Evolutionary conservation across 805 yeast species (phyloP).

Genomic region (Schizosaccharomyces octosporus): DNA sequence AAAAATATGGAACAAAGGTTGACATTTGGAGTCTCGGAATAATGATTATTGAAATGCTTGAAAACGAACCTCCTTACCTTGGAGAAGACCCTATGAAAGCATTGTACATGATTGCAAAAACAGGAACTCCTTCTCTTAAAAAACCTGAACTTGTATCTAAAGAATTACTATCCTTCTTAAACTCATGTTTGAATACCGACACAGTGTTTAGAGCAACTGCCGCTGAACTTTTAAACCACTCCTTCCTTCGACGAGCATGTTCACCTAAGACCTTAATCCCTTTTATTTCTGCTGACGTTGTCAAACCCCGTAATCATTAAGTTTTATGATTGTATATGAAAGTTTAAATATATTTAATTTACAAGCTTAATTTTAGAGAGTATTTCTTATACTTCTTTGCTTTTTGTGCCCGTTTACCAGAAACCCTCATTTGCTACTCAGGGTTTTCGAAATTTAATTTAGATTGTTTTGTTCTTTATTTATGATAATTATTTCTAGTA

Average conservation of each 20-base stretch:
- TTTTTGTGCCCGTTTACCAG: too few species aligned
- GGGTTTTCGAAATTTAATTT: too few species aligned
- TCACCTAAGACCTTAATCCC: neutral
- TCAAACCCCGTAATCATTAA: neutral
- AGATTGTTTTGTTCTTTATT: too few species aligned
- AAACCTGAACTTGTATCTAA: constrained; percentile 44
- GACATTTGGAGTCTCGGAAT: constrained; percentile 69
- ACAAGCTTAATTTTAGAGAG: too few species aligned
- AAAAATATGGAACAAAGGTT: constrained; percentile 59
- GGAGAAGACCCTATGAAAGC: constrained; percentile 63
- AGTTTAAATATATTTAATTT: neutral
- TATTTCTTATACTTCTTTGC: too few species aligned
- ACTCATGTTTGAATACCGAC: constrained; percentile 83
- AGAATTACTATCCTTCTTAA: constrained; percentile 61
- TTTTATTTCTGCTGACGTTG: neutral
- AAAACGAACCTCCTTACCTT: constrained; percentile 63
- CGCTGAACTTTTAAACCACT: constrained; percentile 59
- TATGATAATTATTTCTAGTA: neutral
- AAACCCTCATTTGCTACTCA: too few species aligned
- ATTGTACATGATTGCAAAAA: constrained; percentile 48
- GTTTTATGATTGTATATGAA: neutral
- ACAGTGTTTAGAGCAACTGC: constrained; percentile 78
- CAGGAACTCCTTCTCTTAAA: constrained; percentile 57
- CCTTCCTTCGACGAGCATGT: constrained; percentile 19
- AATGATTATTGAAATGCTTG: constrained; percentile 73